Percentiles rank a stretch among this genome's conserved stretches.
Evolutionary conservation across 2,329 filamentous ascomycete genomes (phyloP).

Genomic region (Verticillium albo-atrum): DNA sequence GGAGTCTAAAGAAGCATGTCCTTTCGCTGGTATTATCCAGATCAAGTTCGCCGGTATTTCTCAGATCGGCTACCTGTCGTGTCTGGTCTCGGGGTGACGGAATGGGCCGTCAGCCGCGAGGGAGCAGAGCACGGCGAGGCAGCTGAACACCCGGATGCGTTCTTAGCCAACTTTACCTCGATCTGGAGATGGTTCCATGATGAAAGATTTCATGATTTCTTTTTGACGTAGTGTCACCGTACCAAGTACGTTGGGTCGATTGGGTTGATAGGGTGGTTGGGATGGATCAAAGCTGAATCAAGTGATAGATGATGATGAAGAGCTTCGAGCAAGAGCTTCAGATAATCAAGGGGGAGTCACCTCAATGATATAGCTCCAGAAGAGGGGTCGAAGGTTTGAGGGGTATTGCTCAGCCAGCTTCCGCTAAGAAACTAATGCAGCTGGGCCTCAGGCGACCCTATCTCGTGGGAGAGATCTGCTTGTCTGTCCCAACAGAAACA

Average conservation of each 20-base stretch:
- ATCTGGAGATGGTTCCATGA: constrained; percentile 29
- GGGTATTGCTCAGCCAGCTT: background rate
- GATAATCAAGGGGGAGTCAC: background rate
- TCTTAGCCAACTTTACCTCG: constrained; percentile 42
- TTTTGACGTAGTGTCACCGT: constrained; percentile 8
- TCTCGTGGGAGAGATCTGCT: background rate
- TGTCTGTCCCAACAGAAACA: background rate
- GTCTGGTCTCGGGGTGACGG: background rate
- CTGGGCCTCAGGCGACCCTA: background rate
- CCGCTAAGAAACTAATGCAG: background rate
- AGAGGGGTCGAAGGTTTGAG: background rate
- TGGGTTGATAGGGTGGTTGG: background rate
- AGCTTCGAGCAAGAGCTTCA: background rate
- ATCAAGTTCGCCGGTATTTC: constrained; percentile 83
- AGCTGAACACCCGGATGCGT: constrained; percentile 42
- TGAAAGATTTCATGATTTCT: constrained; percentile 22
- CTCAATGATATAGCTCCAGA: background rate
- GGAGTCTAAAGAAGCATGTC: constrained; percentile 67
- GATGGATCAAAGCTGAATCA: background rate
- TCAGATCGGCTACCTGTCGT: constrained; percentile 48
- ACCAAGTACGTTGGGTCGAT: background rate
- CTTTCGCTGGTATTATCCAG: constrained; percentile 86
- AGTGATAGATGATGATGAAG: background rate
- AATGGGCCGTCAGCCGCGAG: background rate
- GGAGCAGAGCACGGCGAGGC: constrained; percentile 9